Evolutionary conservation across 1,284 basidiomycete species (phyloP).

Genomic region (Ceratobasidium sp.): DNA sequence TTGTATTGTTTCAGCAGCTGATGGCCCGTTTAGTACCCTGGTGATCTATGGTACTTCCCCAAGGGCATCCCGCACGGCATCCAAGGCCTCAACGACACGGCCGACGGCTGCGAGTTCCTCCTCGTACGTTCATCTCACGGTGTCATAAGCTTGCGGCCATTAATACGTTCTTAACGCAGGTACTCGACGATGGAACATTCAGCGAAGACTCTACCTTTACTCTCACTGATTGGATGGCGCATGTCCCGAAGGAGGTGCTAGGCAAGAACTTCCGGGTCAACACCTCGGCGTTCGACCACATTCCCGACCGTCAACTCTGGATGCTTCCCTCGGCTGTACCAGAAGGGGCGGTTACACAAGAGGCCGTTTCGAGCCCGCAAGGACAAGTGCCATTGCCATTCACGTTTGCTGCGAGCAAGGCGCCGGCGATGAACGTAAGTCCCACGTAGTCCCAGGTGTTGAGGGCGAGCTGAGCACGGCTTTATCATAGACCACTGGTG

Average conservation of each 20-base stretch:
- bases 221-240: slow-evolving; percentile 63
- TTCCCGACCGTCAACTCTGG: slow-evolving; percentile 58
- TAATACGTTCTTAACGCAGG: slow-evolving; percentile 56
- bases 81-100: slow-evolving; percentile 70
- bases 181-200: slow-evolving; percentile 75
- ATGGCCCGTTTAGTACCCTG: slow-evolving; percentile 25
- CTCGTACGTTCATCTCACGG: slow-evolving; percentile 61
- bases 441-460: not conserved
- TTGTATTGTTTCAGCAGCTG: not conserved
- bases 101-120: slow-evolving; percentile 76
- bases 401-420: slow-evolving; percentile 67
- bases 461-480: not conserved
- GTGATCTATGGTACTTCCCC: slow-evolving; percentile 71
- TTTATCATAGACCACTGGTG: slow-evolving; percentile 59
- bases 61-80: slow-evolving; percentile 75
- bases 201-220: slow-evolving; percentile 77
- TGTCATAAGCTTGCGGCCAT: slow-evolving; percentile 10
- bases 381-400: slow-evolving; percentile 68
- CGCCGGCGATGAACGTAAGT: slow-evolving; percentile 59
- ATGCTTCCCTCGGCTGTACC: slow-evolving; percentile 13
- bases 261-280: slow-evolving; percentile 53
- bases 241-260: slow-evolving; percentile 73
- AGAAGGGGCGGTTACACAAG: not conserved
- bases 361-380: slow-evolving; percentile 63
- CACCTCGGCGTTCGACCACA: slow-evolving; percentile 23